A percentile compares a stretch with the other conserved stretches of the same genome.
Evolutionary conservation across 2,329 filamentous ascomycete species (phyloP).

Genomic region (Westerdykella sp.): DNA sequence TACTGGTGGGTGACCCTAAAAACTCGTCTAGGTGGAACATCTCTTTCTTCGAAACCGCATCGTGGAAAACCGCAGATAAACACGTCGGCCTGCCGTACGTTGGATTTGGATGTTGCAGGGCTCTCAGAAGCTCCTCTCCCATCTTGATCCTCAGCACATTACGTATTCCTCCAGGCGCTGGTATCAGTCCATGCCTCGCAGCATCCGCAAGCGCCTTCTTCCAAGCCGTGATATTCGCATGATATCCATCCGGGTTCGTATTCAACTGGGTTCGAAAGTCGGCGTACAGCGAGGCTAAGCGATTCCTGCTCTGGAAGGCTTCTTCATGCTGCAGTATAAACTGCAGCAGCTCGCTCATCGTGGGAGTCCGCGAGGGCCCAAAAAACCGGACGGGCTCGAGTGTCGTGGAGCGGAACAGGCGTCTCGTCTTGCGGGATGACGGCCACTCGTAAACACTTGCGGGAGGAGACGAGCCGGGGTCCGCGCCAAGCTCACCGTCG

Average conservation of each 20-base stretch:
- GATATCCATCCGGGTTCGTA: conserved; percentile 79
- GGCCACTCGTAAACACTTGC: not conserved
- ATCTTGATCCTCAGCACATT: conserved; percentile 49
- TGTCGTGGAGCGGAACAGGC: not conserved
- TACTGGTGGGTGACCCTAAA: conserved; percentile 56
- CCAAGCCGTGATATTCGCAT: conserved; percentile 75
- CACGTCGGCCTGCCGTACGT: conserved; percentile 78
- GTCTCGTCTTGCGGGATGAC: not conserved
- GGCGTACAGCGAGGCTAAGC: conserved; percentile 79
- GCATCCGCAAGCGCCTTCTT: conserved; percentile 66
- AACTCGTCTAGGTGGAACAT: conserved; percentile 70
- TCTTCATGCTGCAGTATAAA: conserved; percentile 50
- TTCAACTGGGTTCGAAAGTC: conserved; percentile 70
- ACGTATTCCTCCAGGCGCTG: conserved; percentile 34
- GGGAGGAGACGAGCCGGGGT: not conserved
- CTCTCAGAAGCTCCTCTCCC: conserved; percentile 59
- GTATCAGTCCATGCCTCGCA: conserved; percentile 56
- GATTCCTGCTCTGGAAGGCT: conserved; percentile 52
- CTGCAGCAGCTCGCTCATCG: conserved; percentile 62
- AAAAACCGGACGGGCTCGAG: not conserved
- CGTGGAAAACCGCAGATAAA: conserved; percentile 69
- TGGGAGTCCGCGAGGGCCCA: conserved; percentile 9
- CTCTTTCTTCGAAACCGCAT: conserved; percentile 63
- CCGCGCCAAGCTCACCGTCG: not conserved
- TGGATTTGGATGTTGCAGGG: conserved; percentile 64